A percentile compares a stretch with the other conserved stretches of the same genome.
Evolutionary conservation across 208 protist genomes (phyloP).

Genomic region (Leishmania amazonensis): DNA sequence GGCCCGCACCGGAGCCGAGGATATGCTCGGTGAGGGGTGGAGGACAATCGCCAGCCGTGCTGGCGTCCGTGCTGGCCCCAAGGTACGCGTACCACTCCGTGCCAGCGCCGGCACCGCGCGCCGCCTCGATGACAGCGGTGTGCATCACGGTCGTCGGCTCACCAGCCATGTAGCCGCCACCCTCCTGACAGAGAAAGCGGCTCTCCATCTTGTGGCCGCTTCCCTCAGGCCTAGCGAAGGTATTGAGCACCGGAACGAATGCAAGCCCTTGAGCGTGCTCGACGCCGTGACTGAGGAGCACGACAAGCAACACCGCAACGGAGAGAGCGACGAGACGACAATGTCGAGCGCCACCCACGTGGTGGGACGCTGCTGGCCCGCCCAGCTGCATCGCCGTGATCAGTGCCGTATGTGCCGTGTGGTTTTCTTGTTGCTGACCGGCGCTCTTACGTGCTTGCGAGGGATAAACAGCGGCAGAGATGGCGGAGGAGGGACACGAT

Average conservation of each 20-base stretch:
- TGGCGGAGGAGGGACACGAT: neutral
- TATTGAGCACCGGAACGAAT: slow-evolving; percentile 31
- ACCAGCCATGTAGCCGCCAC: slow-evolving; percentile 33
- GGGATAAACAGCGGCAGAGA: neutral
- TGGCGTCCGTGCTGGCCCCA: slow-evolving; percentile 25
- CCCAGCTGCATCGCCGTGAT: neutral
- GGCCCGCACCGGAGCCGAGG: neutral
- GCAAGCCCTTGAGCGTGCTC: slow-evolving; percentile 16
- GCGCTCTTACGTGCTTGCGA: neutral
- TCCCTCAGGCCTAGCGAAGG: slow-evolving; percentile 20
- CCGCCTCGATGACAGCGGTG: slow-evolving; percentile 18
- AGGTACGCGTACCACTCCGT: slow-evolving; percentile 42
- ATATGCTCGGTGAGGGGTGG: neutral
- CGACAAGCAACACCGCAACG: slow-evolving; percentile 6
- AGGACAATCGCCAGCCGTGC: slow-evolving; percentile 3
- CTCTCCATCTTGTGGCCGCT: slow-evolving; percentile 15
- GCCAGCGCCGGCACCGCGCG: slow-evolving; percentile 7
- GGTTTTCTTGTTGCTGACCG: neutral
- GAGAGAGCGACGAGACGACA: neutral
- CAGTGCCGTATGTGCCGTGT: neutral
- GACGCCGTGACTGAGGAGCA: slow-evolving; percentile 10
- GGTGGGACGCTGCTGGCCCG: neutral
- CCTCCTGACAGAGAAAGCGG: slow-evolving; percentile 22
- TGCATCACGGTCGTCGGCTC: slow-evolving; percentile 32
- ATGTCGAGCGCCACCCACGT: neutral